Percentiles rank a stretch among this genome's conserved stretches.
Conservation (phyloP, 768 basidiomycete genomes). For the Pleurotus eryngii region DNA sequence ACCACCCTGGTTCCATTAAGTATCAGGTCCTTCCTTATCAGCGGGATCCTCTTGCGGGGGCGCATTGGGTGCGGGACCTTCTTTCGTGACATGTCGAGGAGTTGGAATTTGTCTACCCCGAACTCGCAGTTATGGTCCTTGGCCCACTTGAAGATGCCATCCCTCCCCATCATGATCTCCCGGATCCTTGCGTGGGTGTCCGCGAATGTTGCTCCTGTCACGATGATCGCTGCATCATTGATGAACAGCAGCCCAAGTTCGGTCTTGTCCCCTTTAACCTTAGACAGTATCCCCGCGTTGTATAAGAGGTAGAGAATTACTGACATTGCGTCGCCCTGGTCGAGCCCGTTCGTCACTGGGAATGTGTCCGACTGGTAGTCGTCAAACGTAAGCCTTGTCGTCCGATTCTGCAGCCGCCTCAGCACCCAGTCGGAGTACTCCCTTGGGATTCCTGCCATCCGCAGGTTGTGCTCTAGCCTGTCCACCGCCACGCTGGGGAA, state of each 20-base stretch:
- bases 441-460: constrained; percentile 18
- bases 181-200: constrained; percentile 13
- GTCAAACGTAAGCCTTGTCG: constrained; percentile 24
- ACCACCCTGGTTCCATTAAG: constrained; percentile 14
- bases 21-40: background rate
- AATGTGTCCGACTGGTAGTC: constrained; percentile 19
- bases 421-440: constrained; percentile 13
- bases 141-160: constrained; percentile 25
- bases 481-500: constrained; percentile 21
- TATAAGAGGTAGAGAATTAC: constrained; percentile 21
- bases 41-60: constrained; percentile 3
- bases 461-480: constrained; percentile 20
- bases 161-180: constrained; percentile 13
- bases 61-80: constrained; percentile 5
- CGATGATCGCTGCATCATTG: constrained; percentile 17
- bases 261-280: too few relatives aligned
- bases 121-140: constrained; percentile 20
- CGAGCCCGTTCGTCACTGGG: constrained; percentile 19
- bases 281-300: constrained; percentile 18
- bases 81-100: constrained; percentile 6
- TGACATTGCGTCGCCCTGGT: constrained; percentile 23
- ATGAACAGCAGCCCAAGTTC: constrained; percentile 8
- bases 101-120: constrained; percentile 18
- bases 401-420: constrained; percentile 13
- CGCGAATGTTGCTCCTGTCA: constrained; percentile 10